Percentiles rank a stretch among this genome's conserved stretches.
Conservation (phyloP, 441 rosid species). For the Syzygium malaccense region DNA sequence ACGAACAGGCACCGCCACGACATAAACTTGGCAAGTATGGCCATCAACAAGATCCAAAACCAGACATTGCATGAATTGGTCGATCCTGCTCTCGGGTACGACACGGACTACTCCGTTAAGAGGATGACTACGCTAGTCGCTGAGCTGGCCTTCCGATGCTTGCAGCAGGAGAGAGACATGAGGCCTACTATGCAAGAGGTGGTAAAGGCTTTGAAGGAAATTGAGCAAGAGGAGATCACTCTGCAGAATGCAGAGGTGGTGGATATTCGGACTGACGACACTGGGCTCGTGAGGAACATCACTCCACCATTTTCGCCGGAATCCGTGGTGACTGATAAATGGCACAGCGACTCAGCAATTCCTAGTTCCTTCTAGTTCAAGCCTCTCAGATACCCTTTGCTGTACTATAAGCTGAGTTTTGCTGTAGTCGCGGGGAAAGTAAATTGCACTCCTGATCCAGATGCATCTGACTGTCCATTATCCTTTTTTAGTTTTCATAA, state of each 20-base stretch:
- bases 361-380: not conserved
- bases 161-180: constrained; percentile 8
- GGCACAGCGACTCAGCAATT: not conserved
- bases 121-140: constrained; percentile 1
- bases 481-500: not conserved
- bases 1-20: constrained; percentile 10
- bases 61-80: constrained; percentile 1
- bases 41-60: constrained; percentile 5
- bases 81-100: not conserved
- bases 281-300: not conserved
- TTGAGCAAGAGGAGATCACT: not conserved
- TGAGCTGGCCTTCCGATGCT: constrained; percentile 14
- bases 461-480: not conserved
- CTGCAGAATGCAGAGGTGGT: constrained; percentile 5
- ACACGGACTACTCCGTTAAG: constrained; percentile 1
- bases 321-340: not conserved
- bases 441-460: not conserved
- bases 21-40: constrained; percentile 14
- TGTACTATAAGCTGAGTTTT: not conserved
- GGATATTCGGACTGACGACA: not conserved
- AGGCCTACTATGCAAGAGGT: constrained; percentile 14
- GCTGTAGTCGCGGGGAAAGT: not conserved
- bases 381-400: not conserved
- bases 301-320: constrained; percentile 7
- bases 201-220: not conserved